Evolutionary conservation across 2,329 filamentous ascomycete genomes (phyloP).

Genomic region (Colletotrichum endophyticum): DNA sequence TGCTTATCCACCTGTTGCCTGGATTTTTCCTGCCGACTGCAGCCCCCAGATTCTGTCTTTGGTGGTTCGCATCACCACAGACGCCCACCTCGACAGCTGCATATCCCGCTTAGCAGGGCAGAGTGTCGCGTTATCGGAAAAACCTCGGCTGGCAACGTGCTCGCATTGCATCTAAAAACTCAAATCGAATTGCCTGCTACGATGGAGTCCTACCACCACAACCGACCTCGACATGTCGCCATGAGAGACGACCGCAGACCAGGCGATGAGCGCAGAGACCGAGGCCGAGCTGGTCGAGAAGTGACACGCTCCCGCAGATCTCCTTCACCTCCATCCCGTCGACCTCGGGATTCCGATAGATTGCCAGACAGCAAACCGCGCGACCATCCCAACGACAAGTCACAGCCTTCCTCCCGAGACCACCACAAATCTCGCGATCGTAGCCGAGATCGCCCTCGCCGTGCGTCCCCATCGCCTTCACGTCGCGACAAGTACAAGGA

Average conservation of each 20-base stretch:
- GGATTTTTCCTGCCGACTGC: not conserved
- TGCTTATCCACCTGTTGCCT: not conserved
- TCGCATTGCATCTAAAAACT: constrained; percentile 23
- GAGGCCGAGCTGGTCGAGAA: constrained; percentile 44
- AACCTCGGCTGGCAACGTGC: constrained; percentile 19
- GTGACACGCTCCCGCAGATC: constrained; percentile 35
- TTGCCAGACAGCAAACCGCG: constrained; percentile 16
- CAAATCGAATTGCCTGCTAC: constrained; percentile 17
- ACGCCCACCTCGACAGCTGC: constrained; percentile 10
- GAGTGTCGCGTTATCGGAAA: constrained; percentile 20
- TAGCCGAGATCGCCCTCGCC: constrained; percentile 31
- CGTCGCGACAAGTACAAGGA: constrained; percentile 16
- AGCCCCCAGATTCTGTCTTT: not conserved
- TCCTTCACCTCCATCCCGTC: constrained; percentile 31
- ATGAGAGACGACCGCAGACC: constrained; percentile 46
- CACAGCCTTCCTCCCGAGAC: constrained; percentile 16
- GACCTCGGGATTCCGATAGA: constrained; percentile 29
- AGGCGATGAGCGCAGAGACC: constrained; percentile 44
- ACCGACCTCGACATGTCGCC: constrained; percentile 38
- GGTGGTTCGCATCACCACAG: not conserved
- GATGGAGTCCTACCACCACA: constrained; percentile 18
- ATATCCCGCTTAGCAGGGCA: constrained; percentile 7
- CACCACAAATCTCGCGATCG: constrained; percentile 16
- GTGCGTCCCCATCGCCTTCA: constrained; percentile 25
- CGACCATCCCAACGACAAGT: constrained; percentile 15